Base-by-base conservation (phyloP, 2,329 filamentous ascomycete genomes). In the Escovopsis sp. region DNA sequence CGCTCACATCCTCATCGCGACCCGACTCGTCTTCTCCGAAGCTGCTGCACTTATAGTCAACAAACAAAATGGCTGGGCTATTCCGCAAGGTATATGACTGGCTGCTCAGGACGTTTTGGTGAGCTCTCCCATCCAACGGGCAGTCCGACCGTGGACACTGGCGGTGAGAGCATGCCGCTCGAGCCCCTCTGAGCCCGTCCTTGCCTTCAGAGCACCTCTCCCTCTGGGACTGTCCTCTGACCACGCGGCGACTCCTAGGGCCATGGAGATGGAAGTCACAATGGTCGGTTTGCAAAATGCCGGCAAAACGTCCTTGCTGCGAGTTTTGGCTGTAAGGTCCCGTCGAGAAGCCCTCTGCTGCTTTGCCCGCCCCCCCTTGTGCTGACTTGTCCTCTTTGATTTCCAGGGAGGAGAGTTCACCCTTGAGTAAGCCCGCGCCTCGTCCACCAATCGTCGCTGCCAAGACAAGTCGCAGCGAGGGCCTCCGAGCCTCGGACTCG, bases 251-350 rank as follows among this genome's bases (percentile, higher is more conserved):
- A 39, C 38, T 35, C 28, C 12, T 51, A 95, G 89, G 91, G 87
- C 89, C 53, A 94, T 88, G 52, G 91, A 98, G 70, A 95, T 98
- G 88, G 91, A 98, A 67, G 89, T 98, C 60, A 96, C 91, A 53
- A 94, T 98, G 82, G 89, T 98, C 61, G 91, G 91, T 23, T 69
- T 98, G 59, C 91, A 98, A 62, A 96, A 96, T 68, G 91, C 91
- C 46, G 91, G 91, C 58, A 98, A 98, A 69, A 96, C 91, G 34
- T 96, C 89, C 48, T 66, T 98, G 58, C 71, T 98, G 62, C 77
- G 88, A 55, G 89, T 96, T 55, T 73, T 98, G 55, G 88, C 89
- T 70, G 91, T 98, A 80, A n/a, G 76, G 89, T 61, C 45, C 45
- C 36, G 43, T 39, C 40, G 38, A 15, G 32, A n/a, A 42, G 43